These are phyloP conservation scores for Cystobasidium ongulense DNA, from an alignment of 768 basidiomycete genomes.

Conservation along the genomic window DNA sequence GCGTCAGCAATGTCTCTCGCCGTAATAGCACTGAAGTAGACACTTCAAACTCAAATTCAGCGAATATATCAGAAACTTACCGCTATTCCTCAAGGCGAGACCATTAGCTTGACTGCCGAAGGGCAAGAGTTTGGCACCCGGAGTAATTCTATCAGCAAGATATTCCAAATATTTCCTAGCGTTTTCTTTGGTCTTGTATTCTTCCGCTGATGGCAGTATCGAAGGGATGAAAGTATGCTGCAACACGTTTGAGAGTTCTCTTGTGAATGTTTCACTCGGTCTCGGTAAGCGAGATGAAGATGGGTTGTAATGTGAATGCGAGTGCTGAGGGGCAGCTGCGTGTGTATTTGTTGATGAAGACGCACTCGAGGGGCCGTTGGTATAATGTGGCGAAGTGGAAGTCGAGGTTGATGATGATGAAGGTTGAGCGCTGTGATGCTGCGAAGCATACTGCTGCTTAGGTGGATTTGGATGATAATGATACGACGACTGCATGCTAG, in stretches of 20 bases:
- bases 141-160: conserved; percentile 89
- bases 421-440: background rate
- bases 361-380: background rate
- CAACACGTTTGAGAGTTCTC: conserved; percentile 38
- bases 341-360: background rate
- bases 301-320: background rate
- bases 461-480: background rate
- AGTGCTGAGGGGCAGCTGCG: background rate
- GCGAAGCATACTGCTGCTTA: background rate
- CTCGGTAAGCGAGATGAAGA: background rate
- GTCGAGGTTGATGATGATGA: background rate
- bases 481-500: background rate
- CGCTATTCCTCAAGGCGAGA: conserved; percentile 91
- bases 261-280: conserved; percentile 30
- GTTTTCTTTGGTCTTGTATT: conserved; percentile 70
- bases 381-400: background rate
- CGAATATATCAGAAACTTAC: conserved; percentile 49
- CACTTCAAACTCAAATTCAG: background rate
- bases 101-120: conserved; percentile 97
- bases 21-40: background rate
- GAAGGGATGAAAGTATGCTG: conserved; percentile 37
- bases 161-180: conserved; percentile 89
- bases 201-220: conserved; percentile 39
- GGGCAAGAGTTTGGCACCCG: conserved; percentile 75
- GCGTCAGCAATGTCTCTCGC: background rate